These are phyloP conservation scores for Xerocomus potaroensis DNA, from an alignment of 768 basidiomycete species.

Conservation along the genomic window DNA sequence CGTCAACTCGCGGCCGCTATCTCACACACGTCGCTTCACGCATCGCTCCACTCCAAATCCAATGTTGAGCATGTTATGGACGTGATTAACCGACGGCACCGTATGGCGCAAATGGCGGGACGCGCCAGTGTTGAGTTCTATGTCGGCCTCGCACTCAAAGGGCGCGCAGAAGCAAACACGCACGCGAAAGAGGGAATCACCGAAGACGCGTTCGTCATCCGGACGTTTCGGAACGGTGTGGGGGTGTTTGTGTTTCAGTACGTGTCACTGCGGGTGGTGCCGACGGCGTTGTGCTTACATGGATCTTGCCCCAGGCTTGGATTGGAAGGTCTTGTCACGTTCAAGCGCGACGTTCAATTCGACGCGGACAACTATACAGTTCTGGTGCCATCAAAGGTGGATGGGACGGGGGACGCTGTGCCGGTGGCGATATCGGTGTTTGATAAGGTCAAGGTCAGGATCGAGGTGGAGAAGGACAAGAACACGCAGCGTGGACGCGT, in stretches of 20 bases:
- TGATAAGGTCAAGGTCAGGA: constrained; percentile 75
- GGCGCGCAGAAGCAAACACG: constrained; percentile 37
- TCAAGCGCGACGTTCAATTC: constrained; percentile 86
- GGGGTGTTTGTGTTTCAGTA: constrained; percentile 96
- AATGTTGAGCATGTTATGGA: constrained; percentile 85
- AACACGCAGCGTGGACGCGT: constrained; percentile 90
- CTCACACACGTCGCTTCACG: constrained; percentile 75
- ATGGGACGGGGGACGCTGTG: background rate
- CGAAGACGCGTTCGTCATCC: constrained; percentile 91
- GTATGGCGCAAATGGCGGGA: constrained; percentile 97
- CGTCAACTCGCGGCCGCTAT: constrained; percentile 92
- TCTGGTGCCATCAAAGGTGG: constrained; percentile 48
- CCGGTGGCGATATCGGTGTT: constrained; percentile 1
- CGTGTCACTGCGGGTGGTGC: constrained; percentile 26
- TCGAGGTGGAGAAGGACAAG: constrained; percentile 91
- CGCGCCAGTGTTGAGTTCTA: constrained; percentile 97
- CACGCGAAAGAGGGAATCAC: constrained; percentile 39
- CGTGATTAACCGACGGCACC: constrained; percentile 86
- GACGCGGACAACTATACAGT: constrained; percentile 90
- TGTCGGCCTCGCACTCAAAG: constrained; percentile 87
- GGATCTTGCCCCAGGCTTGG: constrained; percentile 58
- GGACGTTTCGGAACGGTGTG: constrained; percentile 90
- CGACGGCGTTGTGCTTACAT: background rate
- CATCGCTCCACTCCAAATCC: constrained; percentile 80
- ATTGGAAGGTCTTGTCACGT: constrained; percentile 90